Base-by-base conservation (phyloP, 768 basidiomycete species). In the Mycena vitilis region DNA sequence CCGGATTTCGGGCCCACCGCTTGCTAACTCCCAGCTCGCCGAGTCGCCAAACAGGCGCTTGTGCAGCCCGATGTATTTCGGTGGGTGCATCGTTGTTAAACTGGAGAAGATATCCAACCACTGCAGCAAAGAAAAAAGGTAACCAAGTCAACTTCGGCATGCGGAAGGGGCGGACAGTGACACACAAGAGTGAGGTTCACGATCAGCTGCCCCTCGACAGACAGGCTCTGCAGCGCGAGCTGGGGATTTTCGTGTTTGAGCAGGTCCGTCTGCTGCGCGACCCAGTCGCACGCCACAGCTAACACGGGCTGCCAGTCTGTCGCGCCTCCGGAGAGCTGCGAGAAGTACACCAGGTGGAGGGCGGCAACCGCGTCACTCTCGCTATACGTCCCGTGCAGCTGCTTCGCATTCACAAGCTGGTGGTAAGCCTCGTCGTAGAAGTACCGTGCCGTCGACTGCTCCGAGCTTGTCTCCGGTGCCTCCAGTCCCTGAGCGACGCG, bases 81-180 rank as follows among this genome's bases (percentile, higher is more conserved):
- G 91, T n/a, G 89, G 83, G 58, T 87, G 86, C 72, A 83, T 80
- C 66, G 85, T 75, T 25, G 88, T 89, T 60, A 93, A 77, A 71
- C 88, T 89, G 59, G 92, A 85, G 77, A 94, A 87, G 70, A 92
- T 86, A 76, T 95, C 94, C 60, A 92, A 80, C 89, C 91, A 94
- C 93, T 95, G 59, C 58, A 13, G n/a, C n/a, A n/a, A 20, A 37
- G 47, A 55, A n/a, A 61, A 53, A 49, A 16, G 12, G 58, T 62
- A 40, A 62, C 12, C 23, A 40, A 40, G 38, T 13, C n/a, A n/a
- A 40, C 13, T 40, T 66, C 65, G 65, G 65, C 65, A 55, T n/a
- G n/a, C 6, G 48, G 44, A 16, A n/a, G 38, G 45, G 63, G 54
- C 58, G 53, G 42, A 61, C 63, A 13, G 38, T 60, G 61, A 84